These are phyloP conservation scores for Botrytis squamosa DNA, from an alignment of 2,329 filamentous ascomycete genomes.

Conservation along the genomic window DNA sequence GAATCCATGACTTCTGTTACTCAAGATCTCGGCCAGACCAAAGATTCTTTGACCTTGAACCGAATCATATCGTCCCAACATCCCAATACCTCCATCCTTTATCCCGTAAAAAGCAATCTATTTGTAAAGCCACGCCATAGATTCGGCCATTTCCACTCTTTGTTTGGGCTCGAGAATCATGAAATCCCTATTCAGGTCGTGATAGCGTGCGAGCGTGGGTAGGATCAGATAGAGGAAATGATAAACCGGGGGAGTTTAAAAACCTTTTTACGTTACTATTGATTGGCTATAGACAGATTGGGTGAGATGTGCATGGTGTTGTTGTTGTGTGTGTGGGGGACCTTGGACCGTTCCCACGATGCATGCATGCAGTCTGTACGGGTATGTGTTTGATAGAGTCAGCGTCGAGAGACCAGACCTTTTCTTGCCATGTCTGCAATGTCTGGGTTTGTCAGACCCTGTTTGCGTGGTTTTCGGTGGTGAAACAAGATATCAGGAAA, in stretches of 20 bases:
- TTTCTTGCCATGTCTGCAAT: neutral
- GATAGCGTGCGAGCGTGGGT: neutral
- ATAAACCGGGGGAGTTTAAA: neutral
- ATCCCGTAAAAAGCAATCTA: slow-evolving; percentile 29
- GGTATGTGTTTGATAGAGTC: neutral
- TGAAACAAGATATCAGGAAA: neutral
- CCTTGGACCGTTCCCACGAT: neutral
- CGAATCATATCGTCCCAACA: slow-evolving; percentile 8
- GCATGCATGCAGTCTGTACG: neutral
- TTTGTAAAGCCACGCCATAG: slow-evolving; percentile 26
- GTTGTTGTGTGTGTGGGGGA: neutral
- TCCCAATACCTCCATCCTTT: slow-evolving; percentile 15
- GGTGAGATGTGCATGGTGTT: neutral
- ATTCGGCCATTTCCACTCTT: slow-evolving; percentile 20
- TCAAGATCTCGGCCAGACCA: slow-evolving; percentile 1
- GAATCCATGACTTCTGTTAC: slow-evolving; percentile 13
- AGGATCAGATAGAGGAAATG: slow-evolving; percentile 7
- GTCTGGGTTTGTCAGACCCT: slow-evolving; percentile 15
- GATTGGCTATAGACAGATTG: slow-evolving; percentile 12
- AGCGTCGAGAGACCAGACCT: neutral
- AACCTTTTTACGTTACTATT: slow-evolving; percentile 10
- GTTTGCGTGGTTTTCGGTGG: neutral
- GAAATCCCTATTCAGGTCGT: slow-evolving; percentile 1
- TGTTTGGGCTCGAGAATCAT: neutral
- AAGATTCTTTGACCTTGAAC: neutral